Conservation (phyloP, 2,329 filamentous ascomycete genomes). For the Thelonectria blattea region DNA sequence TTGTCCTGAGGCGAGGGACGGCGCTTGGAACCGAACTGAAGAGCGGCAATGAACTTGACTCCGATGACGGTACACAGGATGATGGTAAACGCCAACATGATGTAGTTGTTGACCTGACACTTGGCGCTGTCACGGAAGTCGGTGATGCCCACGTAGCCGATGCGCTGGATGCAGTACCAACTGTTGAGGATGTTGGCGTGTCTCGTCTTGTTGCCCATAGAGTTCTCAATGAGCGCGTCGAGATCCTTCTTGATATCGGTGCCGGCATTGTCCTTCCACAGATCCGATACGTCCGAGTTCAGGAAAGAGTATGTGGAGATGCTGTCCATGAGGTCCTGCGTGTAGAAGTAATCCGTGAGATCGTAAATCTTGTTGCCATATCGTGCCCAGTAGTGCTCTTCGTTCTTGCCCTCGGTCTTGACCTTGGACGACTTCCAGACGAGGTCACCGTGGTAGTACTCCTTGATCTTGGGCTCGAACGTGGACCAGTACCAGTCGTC, state of each 20-base stretch:
- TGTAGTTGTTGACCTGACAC: constrained; percentile 90
- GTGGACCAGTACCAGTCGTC: constrained; percentile 77
- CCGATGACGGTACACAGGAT: constrained; percentile 80
- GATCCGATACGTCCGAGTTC: constrained; percentile 66
- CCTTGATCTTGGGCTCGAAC: constrained; percentile 80
- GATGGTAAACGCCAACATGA: constrained; percentile 86
- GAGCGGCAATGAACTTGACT: constrained; percentile 88
- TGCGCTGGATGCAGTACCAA: constrained; percentile 80
- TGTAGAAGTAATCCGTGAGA: constrained; percentile 89
- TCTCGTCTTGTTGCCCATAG: constrained; percentile 58
- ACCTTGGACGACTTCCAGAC: constrained; percentile 71
- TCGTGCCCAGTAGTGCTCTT: constrained; percentile 79
- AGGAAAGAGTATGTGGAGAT: constrained; percentile 71
- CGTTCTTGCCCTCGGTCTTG: constrained; percentile 67
- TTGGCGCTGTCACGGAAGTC: constrained; percentile 81
- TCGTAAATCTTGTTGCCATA: constrained; percentile 83
- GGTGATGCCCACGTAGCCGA: constrained; percentile 80
- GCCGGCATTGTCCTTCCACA: constrained; percentile 80
- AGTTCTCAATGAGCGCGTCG: constrained; percentile 57
- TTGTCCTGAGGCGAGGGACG: constrained; percentile 93
- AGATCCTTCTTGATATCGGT: constrained; percentile 74
- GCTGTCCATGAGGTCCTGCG: constrained; percentile 64
- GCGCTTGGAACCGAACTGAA: constrained; percentile 92
- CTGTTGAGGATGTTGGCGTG: constrained; percentile 64
- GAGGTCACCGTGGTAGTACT: constrained; percentile 86